Evolutionary conservation across 2,329 filamentous ascomycete genomes (phyloP), one percentile per base, ranked within the genome.

Genomic region (Epichloe uncinata): DNA sequence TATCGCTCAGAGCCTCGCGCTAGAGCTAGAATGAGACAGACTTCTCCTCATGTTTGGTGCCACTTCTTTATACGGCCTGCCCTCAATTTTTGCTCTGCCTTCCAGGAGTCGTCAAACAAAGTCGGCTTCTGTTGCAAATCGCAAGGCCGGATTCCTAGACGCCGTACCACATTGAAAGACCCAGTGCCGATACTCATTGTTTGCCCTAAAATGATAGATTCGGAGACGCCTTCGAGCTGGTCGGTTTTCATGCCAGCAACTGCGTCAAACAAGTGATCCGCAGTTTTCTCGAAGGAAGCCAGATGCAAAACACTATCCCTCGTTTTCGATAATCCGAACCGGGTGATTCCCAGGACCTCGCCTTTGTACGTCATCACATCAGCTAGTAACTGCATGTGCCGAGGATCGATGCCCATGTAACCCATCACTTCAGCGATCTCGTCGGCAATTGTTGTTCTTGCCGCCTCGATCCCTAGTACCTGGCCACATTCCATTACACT

Each of bases 351-450:
- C 16, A 96, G 77, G 0, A 98, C 87, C 58, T 97, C 91, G 47
- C 93, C 93, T 72, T 96, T 97, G 76, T 91, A 97, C 1, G 93
- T 97, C 93, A 98, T 98, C 49, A 96, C 90, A 61, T 98, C 93
- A 11, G 93, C 91, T 2, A 98, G 79, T 16, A 98, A 78, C 65
- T 96, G 85, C 89, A 98, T 97, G 70, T 98, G 93, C 50, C 93
- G 86, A 42, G 90, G 91, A 68, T 98, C 93, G 60, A 98, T 97
- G 66, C 81, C 82, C 89, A 98, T 96, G 64, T 84, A 82, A 36
- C 80, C 80, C 90, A 97, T 98, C 62, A 97, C 93, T 48, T 77
- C 75, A 48, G 76, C 78, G 60, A 98, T 97, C 71, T 98, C 93
- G 43, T 78, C 73, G 46, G 93, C 86, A 61, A 98, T 97, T 6